Evolutionary conservation across 345 rosid genomes (phyloP).

Genomic region (Gossypium rotundifolium): DNA sequence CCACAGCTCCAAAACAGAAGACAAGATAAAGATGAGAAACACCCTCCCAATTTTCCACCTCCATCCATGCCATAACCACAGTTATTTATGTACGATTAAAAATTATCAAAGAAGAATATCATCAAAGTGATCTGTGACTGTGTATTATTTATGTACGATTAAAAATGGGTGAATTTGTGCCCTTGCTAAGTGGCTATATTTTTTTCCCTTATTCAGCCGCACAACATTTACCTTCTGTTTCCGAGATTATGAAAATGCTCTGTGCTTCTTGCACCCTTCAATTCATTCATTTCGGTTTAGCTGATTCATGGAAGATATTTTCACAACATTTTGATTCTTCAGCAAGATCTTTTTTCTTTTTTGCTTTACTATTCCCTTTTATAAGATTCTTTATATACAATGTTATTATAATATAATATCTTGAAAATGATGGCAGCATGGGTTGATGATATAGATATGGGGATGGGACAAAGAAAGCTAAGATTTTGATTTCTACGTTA

Average conservation of each 20-base stretch:
- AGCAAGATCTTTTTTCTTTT: background rate
- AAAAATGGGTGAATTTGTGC: background rate
- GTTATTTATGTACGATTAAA: background rate
- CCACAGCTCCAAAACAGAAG: slow-evolving; percentile 10
- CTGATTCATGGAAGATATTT: background rate
- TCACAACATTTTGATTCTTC: background rate
- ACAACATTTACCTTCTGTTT: background rate
- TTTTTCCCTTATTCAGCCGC: background rate
- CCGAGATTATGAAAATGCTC: background rate
- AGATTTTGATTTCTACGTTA: background rate
- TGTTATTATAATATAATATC: background rate
- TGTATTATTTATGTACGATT: background rate
- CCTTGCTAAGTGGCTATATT: background rate
- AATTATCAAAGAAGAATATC: background rate
- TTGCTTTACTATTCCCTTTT: background rate
- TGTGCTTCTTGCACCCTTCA: background rate
- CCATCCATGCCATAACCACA: background rate
- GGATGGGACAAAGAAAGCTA: background rate
- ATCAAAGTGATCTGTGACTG: background rate
- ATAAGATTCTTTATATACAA: background rate
- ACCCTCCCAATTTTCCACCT: background rate
- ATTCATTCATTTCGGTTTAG: background rate
- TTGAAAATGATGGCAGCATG: background rate
- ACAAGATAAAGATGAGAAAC: slow-evolving; percentile 5
- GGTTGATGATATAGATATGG: background rate